Conservation (phyloP, 495 filamentous ascomycete species). For the Poronia punctata region DNA sequence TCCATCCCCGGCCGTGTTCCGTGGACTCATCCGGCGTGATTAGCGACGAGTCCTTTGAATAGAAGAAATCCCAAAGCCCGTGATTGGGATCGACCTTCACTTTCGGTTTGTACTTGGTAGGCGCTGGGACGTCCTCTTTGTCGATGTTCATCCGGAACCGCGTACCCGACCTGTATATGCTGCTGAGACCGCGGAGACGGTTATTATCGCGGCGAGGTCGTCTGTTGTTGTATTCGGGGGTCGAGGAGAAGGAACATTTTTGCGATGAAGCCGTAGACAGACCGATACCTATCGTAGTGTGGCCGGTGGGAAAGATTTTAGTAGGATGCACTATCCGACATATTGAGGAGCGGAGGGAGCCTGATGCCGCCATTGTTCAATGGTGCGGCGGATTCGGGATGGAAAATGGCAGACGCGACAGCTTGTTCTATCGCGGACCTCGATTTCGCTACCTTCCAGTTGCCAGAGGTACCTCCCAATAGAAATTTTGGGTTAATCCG, state of each 20-base stretch:
- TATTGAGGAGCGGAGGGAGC: constrained; percentile 38
- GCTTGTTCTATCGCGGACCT: not conserved
- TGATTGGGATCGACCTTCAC: constrained; percentile 62
- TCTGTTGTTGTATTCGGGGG: constrained; percentile 17
- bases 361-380: constrained; percentile 34
- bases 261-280: constrained; percentile 9
- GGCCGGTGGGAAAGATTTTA: constrained; percentile 7
- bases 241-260: constrained; percentile 23
- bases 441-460: constrained; percentile 6
- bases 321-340: constrained; percentile 20
- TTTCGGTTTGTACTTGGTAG: constrained; percentile 50
- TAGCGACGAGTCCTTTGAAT: constrained; percentile 53
- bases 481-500: constrained; percentile 24
- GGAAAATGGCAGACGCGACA: constrained; percentile 1
- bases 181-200: constrained; percentile 70
- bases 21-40: constrained; percentile 58
- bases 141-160: constrained; percentile 60
- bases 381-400: not conserved
- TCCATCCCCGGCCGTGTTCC: constrained; percentile 75
- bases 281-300: constrained; percentile 9
- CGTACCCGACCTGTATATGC: constrained; percentile 68
- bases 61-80: constrained; percentile 93
- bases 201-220: constrained; percentile 50
- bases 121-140: constrained; percentile 66
- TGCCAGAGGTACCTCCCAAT: constrained; percentile 5